Evolutionary conservation across 768 basidiomycete species (phyloP), one percentile per base, ranked within the genome.

Genomic region (Leccinellum albellum): DNA sequence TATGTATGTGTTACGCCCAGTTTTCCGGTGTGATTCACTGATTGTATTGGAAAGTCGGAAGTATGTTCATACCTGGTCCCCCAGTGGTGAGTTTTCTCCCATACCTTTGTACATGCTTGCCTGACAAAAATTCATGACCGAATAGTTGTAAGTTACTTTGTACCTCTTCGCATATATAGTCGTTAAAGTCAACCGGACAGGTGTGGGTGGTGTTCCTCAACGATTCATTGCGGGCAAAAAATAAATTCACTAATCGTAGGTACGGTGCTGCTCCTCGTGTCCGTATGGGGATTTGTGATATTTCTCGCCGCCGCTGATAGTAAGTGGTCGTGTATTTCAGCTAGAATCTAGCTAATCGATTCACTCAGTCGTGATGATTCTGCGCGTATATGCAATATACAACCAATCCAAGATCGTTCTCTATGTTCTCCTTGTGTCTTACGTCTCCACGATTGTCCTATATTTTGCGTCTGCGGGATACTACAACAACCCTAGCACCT

Each of bases 301-400:
- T 67, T 61, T n/a, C 56, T 66, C 33, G 56, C 53, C 40, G 57
- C 51, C 14, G 50, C 61, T 1, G 67, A 67, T 17, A 21, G 66
- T 67, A 33, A 60, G 66, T 68, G 12, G 2, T 5, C n/a, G 4
- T 40, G n/a, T n/a, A 5, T 40, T 40, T 40, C 37, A 20, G 9
- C n/a, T n/a, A 10, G 14, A 40, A n/a, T 40, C n/a, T 40, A 40
- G 37, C n/a, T 40, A 10, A 40, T 40, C 1, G 37, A 15, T 5
- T 6, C 31, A 2, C 51, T 17, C 37, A 68, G 66, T 67, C 8
- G 45, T 62, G 31, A 68, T 68, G 66, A 62, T 68, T 51, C 29
- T 68, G 7, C 62, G 66, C 0, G 57, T 69, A 13, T 69, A 68
- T 29, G 64, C 67, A n/a, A 56, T 69, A 54, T 68, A 68, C 37